phyloP scores from a whole-genome alignment of 192 early-diverging fungal genomes.

The Umbelopsis ramanniana region DNA sequence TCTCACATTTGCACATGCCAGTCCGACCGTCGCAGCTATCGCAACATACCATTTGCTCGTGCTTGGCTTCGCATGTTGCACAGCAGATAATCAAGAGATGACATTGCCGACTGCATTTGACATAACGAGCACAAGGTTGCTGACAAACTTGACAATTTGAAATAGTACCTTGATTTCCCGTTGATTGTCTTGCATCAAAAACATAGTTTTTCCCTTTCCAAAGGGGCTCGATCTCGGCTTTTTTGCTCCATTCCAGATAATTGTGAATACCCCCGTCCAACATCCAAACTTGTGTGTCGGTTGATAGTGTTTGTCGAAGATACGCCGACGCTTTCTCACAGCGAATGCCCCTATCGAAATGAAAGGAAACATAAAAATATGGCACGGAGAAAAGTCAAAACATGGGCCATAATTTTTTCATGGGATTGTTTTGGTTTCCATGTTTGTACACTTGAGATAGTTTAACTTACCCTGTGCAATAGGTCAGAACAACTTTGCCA shows the following conservation, averaged over 20 bases:
- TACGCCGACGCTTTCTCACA: constrained; percentile 67
- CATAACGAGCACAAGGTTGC: constrained; percentile 44
- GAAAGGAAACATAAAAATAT: neutral
- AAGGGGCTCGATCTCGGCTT: constrained; percentile 38
- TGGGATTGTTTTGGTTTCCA: no score
- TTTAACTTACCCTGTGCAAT: constrained; percentile 69
- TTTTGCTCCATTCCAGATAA: constrained; percentile 69
- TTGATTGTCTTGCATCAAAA: constrained; percentile 71
- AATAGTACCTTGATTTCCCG: constrained; percentile 39
- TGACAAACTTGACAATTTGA: constrained; percentile 46
- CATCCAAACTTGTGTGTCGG: constrained; percentile 58
- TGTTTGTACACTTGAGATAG: neutral
- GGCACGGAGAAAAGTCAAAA: no score
- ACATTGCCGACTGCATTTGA: constrained; percentile 56
- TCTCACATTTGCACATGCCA: constrained; percentile 9
- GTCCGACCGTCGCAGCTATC: constrained; percentile 5
- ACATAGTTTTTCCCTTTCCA: constrained; percentile 75
- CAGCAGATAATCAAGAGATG: constrained; percentile 59
- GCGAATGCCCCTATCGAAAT: constrained; percentile 34
- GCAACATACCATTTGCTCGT: constrained; percentile 13
- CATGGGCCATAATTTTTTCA: no score
- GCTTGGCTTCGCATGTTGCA: constrained; percentile 1
- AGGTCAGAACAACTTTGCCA: constrained; percentile 65
- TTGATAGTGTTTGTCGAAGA: constrained; percentile 47
- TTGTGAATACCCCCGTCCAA: constrained; percentile 75